Evolutionary conservation across 2,329 filamentous ascomycete species (phyloP).

Genomic region (Penicillium crustosum): DNA sequence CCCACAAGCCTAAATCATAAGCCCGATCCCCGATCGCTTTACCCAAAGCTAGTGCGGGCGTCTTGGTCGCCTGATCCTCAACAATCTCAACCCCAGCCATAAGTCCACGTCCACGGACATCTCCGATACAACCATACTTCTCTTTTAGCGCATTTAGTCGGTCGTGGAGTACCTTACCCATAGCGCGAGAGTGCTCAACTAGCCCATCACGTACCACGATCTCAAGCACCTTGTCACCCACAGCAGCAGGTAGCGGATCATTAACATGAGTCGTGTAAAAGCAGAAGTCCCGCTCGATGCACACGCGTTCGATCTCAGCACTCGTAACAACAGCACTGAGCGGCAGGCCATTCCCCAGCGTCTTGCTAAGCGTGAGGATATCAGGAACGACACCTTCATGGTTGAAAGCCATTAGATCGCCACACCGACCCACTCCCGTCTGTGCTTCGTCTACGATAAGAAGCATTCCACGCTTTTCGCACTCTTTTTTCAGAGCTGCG

Average conservation of each 20-base stretch:
- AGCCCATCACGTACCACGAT: conserved; percentile 59
- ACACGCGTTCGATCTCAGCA: conserved; percentile 52
- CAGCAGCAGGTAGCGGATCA: conserved; percentile 60
- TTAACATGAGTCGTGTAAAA: conserved; percentile 65
- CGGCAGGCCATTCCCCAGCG: conserved; percentile 60
- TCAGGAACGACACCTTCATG: conserved; percentile 53
- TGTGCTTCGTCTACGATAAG: conserved; percentile 62
- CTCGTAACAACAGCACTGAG: conserved; percentile 59
- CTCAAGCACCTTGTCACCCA: conserved; percentile 62
- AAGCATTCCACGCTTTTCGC: conserved; percentile 55
- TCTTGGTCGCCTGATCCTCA: conserved; percentile 49
- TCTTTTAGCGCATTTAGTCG: conserved; percentile 50
- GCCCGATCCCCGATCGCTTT: conserved; percentile 50
- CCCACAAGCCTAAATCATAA: conserved; percentile 56
- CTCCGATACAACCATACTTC: conserved; percentile 61
- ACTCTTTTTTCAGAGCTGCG: conserved; percentile 55
- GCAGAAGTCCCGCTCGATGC: conserved; percentile 51
- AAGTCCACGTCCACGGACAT: conserved; percentile 60
- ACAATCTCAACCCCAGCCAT: conserved; percentile 62
- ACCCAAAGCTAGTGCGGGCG: conserved; percentile 50
- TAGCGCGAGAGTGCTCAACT: conserved; percentile 45
- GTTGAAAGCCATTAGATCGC: conserved; percentile 60
- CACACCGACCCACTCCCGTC: conserved; percentile 57
- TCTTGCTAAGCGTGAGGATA: conserved; percentile 62
- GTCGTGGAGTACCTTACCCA: conserved; percentile 49